Evolutionary conservation across 306 rosid genomes (phyloP).

Genomic region (Crotalaria pallida): DNA sequence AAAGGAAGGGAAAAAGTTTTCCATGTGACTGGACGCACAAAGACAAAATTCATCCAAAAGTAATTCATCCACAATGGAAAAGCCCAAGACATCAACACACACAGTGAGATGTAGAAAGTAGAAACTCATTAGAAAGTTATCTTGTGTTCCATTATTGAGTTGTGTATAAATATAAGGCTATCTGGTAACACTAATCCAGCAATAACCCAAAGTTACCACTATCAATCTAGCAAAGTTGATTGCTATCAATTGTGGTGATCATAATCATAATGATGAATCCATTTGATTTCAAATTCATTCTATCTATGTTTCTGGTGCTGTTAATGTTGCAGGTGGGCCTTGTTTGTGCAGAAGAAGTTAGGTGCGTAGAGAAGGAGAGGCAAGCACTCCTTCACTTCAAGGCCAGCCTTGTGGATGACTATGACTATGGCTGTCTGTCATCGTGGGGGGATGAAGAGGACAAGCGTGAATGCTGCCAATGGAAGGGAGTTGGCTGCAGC

Average conservation of each 20-base stretch:
- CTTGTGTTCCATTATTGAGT: not conserved
- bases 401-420: not conserved
- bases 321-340: not conserved
- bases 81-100: too few species aligned
- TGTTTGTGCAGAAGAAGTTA: not conserved
- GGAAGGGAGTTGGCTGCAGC: not conserved
- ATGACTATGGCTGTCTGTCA: not conserved
- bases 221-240: not conserved
- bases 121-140: too few species aligned
- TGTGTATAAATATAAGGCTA: not conserved
- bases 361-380: not conserved
- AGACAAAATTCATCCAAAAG: too few species aligned
- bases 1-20: too few species aligned
- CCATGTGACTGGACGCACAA: too few species aligned
- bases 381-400: not conserved
- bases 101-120: too few species aligned
- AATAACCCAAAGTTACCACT: not conserved
- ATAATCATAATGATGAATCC: not conserved
- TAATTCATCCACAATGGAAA: too few species aligned
- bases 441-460: not conserved
- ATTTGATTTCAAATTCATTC: not conserved
- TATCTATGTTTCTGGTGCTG: not conserved
- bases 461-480: not conserved
- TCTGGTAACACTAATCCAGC: not conserved
- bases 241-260: not conserved